Evolutionary conservation across 805 yeast genomes (phyloP), one percentile per base, ranked within the genome.

Genomic region (Monosporozyma servazzii): DNA sequence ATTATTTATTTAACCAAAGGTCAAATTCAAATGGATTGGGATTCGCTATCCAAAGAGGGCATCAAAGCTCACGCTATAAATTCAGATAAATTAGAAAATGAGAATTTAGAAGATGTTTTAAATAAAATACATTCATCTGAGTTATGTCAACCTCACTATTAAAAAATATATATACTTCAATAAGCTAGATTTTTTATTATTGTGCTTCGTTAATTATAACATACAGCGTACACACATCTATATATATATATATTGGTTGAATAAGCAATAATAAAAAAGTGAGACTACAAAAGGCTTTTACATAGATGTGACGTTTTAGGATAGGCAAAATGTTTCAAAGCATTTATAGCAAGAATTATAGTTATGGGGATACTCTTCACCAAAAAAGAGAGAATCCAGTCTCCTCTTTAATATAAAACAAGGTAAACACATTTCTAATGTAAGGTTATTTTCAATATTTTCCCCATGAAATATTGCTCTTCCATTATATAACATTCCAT

Each of bases 341-440:
- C 79, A 75, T 40, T 55, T 47, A 2, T 52, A 41, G 54, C 78
- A 74, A 49, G 69, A 65, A 7, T 57, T 48, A 13, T 31, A 21
- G 6, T 7, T 30, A 25, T 27, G 10, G 10, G 43, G n/a, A 17
- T 31, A 31, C 3, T 23, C 9, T n/a, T 36, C n/a, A 18, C 13
- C 13, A 8, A 8, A 50, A 18, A 23, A 47, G 7, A 48, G 49
- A 23, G 63, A 60, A n/a, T 79, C 84, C 50, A 75, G 72, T 39
- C 71, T 70, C 53, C 86, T 65, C 52, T 80, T 80, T 36, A 80
- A 56, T 20, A 80, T 62, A 0, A 83, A 75, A 64, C 88, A 82
- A 1, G 78, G 80, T 7, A 82, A 54, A 57, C 88, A 82, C 7
- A 66, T 64, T 3, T 73, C 60, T 59, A 68, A 80, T 43, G 65